Evolutionary conservation across 2,329 filamentous ascomycete species (phyloP), one percentile per base, ranked within the genome.

Genomic region (Gyromitra esculenta): DNA sequence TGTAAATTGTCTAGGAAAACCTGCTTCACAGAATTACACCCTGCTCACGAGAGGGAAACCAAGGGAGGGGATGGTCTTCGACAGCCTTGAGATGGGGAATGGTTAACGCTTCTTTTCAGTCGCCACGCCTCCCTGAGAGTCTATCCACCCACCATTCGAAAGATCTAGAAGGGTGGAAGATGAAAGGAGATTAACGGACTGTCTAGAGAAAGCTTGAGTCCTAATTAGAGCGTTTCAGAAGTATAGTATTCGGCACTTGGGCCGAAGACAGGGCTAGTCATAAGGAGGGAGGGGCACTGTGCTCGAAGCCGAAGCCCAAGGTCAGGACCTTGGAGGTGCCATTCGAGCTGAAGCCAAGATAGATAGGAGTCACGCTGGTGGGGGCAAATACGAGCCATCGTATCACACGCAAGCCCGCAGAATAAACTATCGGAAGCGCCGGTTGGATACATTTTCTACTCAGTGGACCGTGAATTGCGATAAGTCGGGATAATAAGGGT

Each of bases 371-470:
- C 60, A 63, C 31, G 18, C 15, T 48, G 18, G 60, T 63, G 54
- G 64, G 66, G 66, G 41, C 41, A 60, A 45, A 69, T 69, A 69
- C 66, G 66, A 39, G 66, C 45, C 54, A 43, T 21, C 41, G 54
- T 60, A 69, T 50, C 66, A 69, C 66, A 60, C 37, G 66, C 65
- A 60, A 50, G 66, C 65, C 50, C 31, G 52, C 35, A 57, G 21
- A 54, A 39, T 48, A 59, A 60, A 39, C 31, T 21, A 2, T 13
- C 39, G 25, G 37, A 18, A 59, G 37, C n/a, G 65, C 52, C 15
- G 39, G 52, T 59, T 59, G 48, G 63, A 66, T 67, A 35, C 50
- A 4, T 48, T 54, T 69, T 50, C 41, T 50, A 15, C 25, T 60
- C 1, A 21, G 50, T n/a, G 21, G 35, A 56, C 13, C 37, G 45